phyloP scores from a whole-genome alignment of 495 filamentous ascomycete species.

The Choiromyces venosus region DNA sequence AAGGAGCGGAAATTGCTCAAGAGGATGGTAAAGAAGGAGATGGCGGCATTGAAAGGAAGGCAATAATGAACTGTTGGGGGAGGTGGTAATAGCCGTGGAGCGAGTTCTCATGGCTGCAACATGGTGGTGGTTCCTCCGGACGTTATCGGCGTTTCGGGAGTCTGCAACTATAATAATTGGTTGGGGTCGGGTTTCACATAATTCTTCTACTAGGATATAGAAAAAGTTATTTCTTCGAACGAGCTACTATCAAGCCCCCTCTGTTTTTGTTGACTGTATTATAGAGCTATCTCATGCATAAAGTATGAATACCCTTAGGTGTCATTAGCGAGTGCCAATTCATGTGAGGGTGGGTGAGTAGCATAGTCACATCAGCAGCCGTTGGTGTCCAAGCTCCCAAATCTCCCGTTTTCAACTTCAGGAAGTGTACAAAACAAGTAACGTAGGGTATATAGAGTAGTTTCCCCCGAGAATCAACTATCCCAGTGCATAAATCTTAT shows the following conservation, averaged over 20 bases:
- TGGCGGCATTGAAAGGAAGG: constrained; percentile 17
- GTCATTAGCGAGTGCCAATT: not conserved
- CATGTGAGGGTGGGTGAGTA: not conserved
- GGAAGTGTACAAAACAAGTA: not conserved
- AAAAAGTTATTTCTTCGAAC: not conserved
- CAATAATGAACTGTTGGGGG: constrained; percentile 8
- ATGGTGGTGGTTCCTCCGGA: not conserved
- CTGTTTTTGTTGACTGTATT: not conserved
- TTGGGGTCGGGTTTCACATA: not conserved
- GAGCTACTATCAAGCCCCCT: not conserved
- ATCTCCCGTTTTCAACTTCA: not conserved
- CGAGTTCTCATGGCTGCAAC: not conserved
- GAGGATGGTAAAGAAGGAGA: constrained; percentile 31
- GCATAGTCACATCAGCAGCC: not conserved
- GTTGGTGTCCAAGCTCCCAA: not conserved
- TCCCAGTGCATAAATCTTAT: not conserved
- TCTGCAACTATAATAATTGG: not conserved
- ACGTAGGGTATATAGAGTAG: not conserved
- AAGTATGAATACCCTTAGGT: not conserved
- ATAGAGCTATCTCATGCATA: not conserved
- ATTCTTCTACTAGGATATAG: not conserved
- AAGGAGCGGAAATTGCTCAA: constrained; percentile 26
- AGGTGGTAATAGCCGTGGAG: not conserved
- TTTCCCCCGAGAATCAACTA: not conserved
- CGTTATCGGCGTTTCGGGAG: not conserved